phyloP scores from a whole-genome alignment of 306 rosid species.

The Malus orientalis region DNA sequence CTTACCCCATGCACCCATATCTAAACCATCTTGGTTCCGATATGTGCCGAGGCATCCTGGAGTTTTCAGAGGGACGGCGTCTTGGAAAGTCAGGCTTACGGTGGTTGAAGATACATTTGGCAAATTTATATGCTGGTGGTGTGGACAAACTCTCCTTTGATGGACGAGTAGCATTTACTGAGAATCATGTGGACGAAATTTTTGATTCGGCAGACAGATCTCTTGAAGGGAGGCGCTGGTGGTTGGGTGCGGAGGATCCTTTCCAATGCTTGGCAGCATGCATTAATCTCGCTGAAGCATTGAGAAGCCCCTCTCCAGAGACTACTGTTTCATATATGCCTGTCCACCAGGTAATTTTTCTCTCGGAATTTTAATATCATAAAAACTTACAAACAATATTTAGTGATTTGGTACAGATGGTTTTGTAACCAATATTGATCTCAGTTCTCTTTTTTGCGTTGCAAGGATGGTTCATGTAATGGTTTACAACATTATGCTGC shows the following conservation, averaged over 20 bases:
- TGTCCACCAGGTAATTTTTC: constrained; percentile 72
- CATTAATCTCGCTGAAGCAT: constrained; percentile 72
- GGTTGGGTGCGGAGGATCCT: constrained; percentile 98
- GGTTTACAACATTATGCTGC: constrained; percentile 99
- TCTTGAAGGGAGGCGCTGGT: constrained; percentile 88
- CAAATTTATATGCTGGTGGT: constrained; percentile 87
- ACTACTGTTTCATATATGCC: constrained; percentile 73
- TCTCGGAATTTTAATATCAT: not conserved
- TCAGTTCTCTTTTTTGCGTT: constrained; percentile 10
- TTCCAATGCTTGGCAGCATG: constrained; percentile 91
- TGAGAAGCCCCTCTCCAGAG: constrained; percentile 88
- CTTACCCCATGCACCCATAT: constrained; percentile 96
- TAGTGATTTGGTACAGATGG: not conserved
- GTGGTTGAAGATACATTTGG: constrained; percentile 96
- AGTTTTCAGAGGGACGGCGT: constrained; percentile 87
- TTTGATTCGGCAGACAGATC: constrained; percentile 85
- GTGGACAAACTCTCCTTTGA: constrained; percentile 77
- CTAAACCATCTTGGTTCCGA: constrained; percentile 98
- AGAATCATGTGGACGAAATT: constrained; percentile 61
- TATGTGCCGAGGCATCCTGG: constrained; percentile 86
- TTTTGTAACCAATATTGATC: constrained; percentile 5
- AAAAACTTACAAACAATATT: not conserved
- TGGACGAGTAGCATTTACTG: constrained; percentile 59
- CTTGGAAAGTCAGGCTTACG: constrained; percentile 75
- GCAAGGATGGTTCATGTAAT: constrained; percentile 99